Evolutionary conservation across 83 land plant species (phyloP), one percentile per base, ranked within the genome.

Genomic region (Thuja plicata): DNA sequence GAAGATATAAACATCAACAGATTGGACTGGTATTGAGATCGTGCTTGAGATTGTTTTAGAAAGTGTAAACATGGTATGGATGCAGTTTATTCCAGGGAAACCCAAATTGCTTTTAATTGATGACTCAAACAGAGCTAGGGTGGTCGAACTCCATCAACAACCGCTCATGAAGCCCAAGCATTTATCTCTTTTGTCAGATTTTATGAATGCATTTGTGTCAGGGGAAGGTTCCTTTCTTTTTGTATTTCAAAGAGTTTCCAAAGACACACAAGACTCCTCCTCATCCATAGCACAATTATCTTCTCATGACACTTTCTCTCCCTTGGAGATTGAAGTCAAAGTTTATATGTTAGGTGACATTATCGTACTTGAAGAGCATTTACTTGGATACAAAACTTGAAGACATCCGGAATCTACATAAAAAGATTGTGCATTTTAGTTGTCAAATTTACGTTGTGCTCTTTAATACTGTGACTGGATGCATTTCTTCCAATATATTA

Each of bases 51-150:
- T 83, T 2, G 90, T 84, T 84, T 38, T 48, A 8, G 92, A 89
- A 35, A 89, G 48, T 73, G 70, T 21, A 37, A 89, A 15, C 74
- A 66, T 87, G n/a, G 80, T 54, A 24, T 90, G 92, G 91, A 88
- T 90, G 90, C 79, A 87, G 45, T 90, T 89, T 86, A 76, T 92
- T 62, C 93, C 92, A 17, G 88, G 90, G 48, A 92, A 87, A 71
- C 35, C 48, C 0, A 92, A 92, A 60, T 54, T 92, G 70, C 80
- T 92, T 38, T 40, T 90, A 24, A 34, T 92, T 8, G 92, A 92
- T 74, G 90, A 84, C n/a, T n/a, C 87, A 45, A 84, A 87, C 34
- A 76, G 88, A 41, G 84, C 90, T 7, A 85, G 90, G 78, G 55
- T 92, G 85, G 89, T 88, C 85, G 90, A 92, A 60, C 12, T 92